phyloP scores from a whole-genome alignment of 2,329 filamentous ascomycete species.

The Exserohilum rostratum region DNA sequence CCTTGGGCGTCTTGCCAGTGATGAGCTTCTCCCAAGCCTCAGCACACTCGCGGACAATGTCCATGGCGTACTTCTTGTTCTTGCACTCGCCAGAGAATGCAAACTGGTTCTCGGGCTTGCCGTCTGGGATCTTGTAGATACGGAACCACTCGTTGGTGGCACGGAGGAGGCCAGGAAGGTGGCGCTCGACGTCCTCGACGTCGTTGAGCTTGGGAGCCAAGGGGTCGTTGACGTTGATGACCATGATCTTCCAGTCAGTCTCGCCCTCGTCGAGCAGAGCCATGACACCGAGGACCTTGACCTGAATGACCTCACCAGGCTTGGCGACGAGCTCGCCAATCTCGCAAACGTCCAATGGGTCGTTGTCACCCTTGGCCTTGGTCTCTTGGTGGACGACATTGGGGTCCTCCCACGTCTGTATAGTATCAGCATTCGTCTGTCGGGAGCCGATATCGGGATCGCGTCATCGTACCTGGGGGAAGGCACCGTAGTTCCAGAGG shows the following conservation, averaged over 20 bases:
- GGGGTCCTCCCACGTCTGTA: slow-evolving; percentile 98
- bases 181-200: slow-evolving; percentile 97
- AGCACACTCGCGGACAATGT: slow-evolving; percentile 92
- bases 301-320: slow-evolving; percentile 96
- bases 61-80: slow-evolving; percentile 98
- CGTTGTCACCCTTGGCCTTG: slow-evolving; percentile 99
- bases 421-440: slow-evolving; percentile 32
- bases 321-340: slow-evolving; percentile 98
- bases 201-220: slow-evolving; percentile 96
- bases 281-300: slow-evolving; percentile 99
- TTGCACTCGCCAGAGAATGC: slow-evolving; percentile 99
- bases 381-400: slow-evolving; percentile 96
- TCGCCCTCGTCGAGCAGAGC: slow-evolving; percentile 98
- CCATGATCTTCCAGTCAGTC: slow-evolving; percentile 99
- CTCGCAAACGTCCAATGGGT: slow-evolving; percentile 99
- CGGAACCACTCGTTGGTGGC: slow-evolving; percentile 99
- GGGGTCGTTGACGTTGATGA: slow-evolving; percentile 98
- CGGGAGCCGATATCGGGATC: slow-evolving; percentile 36
- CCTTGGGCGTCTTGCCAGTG: slow-evolving; percentile 81
- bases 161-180: slow-evolving; percentile 93
- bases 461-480: slow-evolving; percentile 78
- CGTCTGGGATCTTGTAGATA: slow-evolving; percentile 99
- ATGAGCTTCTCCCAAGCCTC: slow-evolving; percentile 98
- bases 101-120: slow-evolving; percentile 99
- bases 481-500: slow-evolving; percentile 99